Evolutionary conservation across 768 basidiomycete species (phyloP).

Genomic region (Agrocybe praecox): DNA sequence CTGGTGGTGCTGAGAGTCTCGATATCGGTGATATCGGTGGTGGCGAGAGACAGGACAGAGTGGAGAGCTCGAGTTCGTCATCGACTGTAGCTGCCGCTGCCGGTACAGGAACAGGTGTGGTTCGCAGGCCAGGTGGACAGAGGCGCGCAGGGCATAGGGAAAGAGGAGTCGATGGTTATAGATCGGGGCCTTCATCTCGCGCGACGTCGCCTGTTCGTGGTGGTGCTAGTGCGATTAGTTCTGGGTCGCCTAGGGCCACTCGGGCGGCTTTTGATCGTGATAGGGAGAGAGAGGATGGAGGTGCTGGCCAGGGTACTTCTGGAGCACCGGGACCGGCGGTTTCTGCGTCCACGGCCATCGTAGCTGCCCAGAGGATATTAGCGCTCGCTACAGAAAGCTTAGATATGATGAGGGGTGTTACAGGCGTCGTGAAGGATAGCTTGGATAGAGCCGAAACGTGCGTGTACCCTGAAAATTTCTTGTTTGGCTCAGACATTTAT

Average conservation of each 20-base stretch:
- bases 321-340: conserved; percentile 15
- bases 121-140: conserved; percentile 29
- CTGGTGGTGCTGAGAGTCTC: neutral
- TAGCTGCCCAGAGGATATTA: conserved; percentile 80
- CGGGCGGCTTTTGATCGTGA: neutral
- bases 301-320: neutral
- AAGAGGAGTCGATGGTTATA: conserved; percentile 33
- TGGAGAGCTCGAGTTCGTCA: neutral
- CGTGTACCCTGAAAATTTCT: conserved; percentile 36
- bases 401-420: conserved; percentile 90
- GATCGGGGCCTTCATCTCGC: neutral
- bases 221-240: neutral
- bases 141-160: conserved; percentile 38
- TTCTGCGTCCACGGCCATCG: conserved; percentile 58
- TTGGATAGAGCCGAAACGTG: conserved; percentile 87
- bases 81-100: conserved; percentile 37
- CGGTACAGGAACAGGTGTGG: conserved; percentile 31
- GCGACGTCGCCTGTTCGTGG: neutral
- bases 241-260: neutral
- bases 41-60: conserved; percentile 20
- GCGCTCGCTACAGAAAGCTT: conserved; percentile 88
- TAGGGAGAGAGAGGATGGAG: neutral
- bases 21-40: neutral
- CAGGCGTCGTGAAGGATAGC: conserved; percentile 85
- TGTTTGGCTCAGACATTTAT: conserved; percentile 2